Conservation (phyloP, 352 stramenopile genomes). For the Blastocystis sp. region DNA sequence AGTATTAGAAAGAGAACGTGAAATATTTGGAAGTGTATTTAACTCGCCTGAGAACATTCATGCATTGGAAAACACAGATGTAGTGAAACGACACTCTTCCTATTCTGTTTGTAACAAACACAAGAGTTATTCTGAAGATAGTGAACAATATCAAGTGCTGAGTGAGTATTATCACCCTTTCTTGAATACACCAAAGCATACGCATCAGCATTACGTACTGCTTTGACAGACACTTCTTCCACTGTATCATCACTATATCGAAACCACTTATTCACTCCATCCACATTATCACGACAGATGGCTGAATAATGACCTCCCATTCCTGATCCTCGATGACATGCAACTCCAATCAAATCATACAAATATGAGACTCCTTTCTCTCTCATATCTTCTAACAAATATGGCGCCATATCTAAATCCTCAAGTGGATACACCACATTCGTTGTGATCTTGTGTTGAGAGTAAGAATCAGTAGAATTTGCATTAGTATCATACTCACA, state of each 20-base stretch:
- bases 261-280: slow-evolving; percentile 6
- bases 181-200: slow-evolving; percentile 5
- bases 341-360: slow-evolving; percentile 47
- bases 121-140: not conserved
- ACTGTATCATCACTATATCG: slow-evolving; percentile 1
- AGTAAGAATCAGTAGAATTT: not conserved
- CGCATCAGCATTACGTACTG: not conserved
- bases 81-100: slow-evolving; percentile 13
- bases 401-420: slow-evolving; percentile 2
- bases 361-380: not conserved
- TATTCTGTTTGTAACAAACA: slow-evolving; percentile 36
- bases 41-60: not conserved
- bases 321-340: not conserved
- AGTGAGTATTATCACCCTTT: not conserved
- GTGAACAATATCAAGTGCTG: not conserved
- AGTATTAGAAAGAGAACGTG: not conserved
- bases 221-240: not conserved
- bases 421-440: not conserved
- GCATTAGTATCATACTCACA: not conserved
- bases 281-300: slow-evolving; percentile 22
- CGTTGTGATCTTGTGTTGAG: slow-evolving; percentile 1
- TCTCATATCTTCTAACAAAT: not conserved
- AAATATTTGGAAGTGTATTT: not conserved
- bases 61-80: slow-evolving; percentile 25
- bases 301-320: not conserved